A percentile compares a stretch with the other conserved stretches of the same genome.
Evolutionary conservation across 139 green algal genomes (phyloP).

Genomic region (Micromonas pusilla): DNA sequence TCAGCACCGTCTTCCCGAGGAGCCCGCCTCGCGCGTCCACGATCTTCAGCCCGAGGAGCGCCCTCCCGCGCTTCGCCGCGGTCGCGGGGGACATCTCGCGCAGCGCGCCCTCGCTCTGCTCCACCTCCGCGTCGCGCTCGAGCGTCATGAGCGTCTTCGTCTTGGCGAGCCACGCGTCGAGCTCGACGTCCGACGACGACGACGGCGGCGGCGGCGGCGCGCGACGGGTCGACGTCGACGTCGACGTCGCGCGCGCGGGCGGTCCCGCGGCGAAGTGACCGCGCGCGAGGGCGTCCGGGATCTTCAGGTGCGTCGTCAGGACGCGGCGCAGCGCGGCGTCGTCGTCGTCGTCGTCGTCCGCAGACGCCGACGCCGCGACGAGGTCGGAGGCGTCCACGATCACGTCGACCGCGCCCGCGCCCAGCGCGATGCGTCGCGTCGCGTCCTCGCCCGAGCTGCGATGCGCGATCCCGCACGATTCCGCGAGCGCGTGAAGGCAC

Average conservation of each 20-base stretch:
- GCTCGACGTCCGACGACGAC: not conserved
- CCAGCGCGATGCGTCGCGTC: not conserved
- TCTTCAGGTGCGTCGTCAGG: not conserved
- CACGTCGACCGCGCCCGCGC: not conserved
- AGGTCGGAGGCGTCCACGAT: not conserved
- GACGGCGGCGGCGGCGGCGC: not conserved
- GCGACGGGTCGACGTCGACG: not conserved
- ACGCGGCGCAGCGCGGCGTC: too few relatives aligned
- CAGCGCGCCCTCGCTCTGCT: not conserved
- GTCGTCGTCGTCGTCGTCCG: too few relatives aligned
- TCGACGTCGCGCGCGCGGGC: not conserved
- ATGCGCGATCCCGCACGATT: not conserved
- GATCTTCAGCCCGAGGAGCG: not conserved
- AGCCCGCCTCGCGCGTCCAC: slow-evolving; percentile 7
- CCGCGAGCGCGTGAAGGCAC: not conserved
- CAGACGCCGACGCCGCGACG: too few relatives aligned
- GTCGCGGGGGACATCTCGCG: not conserved
- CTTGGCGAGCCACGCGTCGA: not conserved
- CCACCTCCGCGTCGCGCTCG: slow-evolving; percentile 16
- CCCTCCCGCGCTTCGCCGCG: not conserved
- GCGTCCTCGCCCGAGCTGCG: not conserved
- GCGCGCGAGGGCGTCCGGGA: not conserved
- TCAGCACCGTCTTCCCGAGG: slow-evolving; percentile 18
- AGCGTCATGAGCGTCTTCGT: slow-evolving; percentile 9
- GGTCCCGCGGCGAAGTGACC: not conserved